phyloP scores from a whole-genome alignment of 371 early-diverging fungal species.

The Zychaea mexicana region DNA sequence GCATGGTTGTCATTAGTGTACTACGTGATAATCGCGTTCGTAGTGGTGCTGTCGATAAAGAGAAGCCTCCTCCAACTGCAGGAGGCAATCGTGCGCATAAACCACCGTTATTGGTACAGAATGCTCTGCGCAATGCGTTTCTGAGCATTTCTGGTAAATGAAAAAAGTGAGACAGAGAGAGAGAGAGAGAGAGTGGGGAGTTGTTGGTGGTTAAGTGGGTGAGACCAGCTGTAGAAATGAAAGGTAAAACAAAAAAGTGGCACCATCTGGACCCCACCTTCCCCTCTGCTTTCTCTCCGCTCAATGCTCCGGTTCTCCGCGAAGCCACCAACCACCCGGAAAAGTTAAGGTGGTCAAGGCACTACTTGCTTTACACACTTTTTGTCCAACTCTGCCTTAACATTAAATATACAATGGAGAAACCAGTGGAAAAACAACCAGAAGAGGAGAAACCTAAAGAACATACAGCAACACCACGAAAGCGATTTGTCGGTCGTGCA shows the following conservation, averaged over 20 bases:
- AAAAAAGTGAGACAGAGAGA: background rate
- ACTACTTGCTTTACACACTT: too few relatives aligned
- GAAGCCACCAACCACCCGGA: background rate
- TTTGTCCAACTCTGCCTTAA: background rate
- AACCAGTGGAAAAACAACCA: conserved; percentile 5
- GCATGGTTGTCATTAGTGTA: background rate
- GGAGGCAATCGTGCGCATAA: background rate
- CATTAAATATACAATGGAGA: background rate
- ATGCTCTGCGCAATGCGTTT: background rate
- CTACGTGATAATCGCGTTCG: background rate
- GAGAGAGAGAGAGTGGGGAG: background rate
- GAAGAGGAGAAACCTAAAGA: conserved; percentile 43
- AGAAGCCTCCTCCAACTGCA: too few relatives aligned
- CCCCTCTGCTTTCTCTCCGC: background rate
- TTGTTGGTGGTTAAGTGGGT: too few relatives aligned
- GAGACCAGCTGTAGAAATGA: background rate
- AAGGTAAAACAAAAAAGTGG: background rate
- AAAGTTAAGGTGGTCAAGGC: too few relatives aligned
- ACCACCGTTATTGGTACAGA: background rate
- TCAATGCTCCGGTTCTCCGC: too few relatives aligned
- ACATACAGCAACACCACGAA: conserved; percentile 15
- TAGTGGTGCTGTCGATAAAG: background rate
- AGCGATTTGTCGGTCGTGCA: conserved; percentile 66
- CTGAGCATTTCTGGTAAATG: background rate
- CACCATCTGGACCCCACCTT: too few relatives aligned